Conservation (phyloP, 2,329 filamentous ascomycete genomes). For the Coleophoma crateriformis region DNA sequence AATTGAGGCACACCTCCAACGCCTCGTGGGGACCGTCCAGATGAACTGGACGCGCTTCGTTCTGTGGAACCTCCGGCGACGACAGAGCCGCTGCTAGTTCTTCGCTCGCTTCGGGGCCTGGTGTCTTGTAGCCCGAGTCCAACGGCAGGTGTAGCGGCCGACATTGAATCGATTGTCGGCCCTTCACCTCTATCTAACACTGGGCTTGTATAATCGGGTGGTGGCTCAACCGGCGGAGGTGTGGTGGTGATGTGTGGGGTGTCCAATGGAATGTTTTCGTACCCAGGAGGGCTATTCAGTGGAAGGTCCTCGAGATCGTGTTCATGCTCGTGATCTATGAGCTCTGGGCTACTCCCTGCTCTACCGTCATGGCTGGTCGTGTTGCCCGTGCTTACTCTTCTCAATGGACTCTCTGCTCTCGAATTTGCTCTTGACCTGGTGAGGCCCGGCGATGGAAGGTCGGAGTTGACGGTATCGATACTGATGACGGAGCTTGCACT, state of each 20-base stretch:
- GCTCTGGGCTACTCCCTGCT: slow-evolving; percentile 24
- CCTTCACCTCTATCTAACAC: slow-evolving; percentile 13
- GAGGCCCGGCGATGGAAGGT: slow-evolving; percentile 33
- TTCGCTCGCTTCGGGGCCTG: slow-evolving; percentile 3
- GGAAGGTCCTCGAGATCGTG: slow-evolving; percentile 19
- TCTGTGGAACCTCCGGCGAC: neutral
- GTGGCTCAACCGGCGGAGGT: slow-evolving; percentile 11
- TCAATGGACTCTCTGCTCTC: slow-evolving; percentile 31
- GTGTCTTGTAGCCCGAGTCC: slow-evolving; percentile 4
- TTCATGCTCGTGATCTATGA: slow-evolving; percentile 22
- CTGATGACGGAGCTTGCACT: slow-evolving; percentile 52
- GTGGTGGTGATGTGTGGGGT: slow-evolving; percentile 11
- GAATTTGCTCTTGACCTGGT: slow-evolving; percentile 37
- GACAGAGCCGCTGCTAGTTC: slow-evolving; percentile 6
- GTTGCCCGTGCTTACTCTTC: slow-evolving; percentile 10
- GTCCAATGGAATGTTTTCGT: slow-evolving; percentile 24
- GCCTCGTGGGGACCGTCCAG: slow-evolving; percentile 21
- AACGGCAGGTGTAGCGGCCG: neutral
- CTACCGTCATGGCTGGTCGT: slow-evolving; percentile 8
- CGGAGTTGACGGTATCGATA: slow-evolving; percentile 39
- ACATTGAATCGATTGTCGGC: slow-evolving; percentile 1
- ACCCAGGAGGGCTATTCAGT: slow-evolving; percentile 22
- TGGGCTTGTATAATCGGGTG: slow-evolving; percentile 23
- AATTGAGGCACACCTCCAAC: slow-evolving; percentile 40
- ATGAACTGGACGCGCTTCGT: slow-evolving; percentile 1